Conservation (phyloP, 2,329 filamentous ascomycete genomes). For the Xylariaceae sp. region DNA sequence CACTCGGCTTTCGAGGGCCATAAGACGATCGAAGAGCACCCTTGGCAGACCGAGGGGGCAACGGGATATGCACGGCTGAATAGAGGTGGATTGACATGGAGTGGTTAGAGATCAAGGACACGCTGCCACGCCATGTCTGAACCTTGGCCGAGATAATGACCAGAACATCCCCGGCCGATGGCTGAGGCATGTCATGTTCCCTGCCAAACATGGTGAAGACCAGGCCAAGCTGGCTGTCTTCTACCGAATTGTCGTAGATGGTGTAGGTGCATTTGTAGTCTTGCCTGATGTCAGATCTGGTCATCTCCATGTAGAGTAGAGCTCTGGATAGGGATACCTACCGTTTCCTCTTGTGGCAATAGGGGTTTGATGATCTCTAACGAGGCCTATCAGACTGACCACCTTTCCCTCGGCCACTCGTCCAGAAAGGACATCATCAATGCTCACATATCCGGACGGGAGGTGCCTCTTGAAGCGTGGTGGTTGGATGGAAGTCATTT, state of each 20-base stretch:
- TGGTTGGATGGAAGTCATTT: conserved; percentile 19
- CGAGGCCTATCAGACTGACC: conserved; percentile 63
- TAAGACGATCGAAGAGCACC: conserved; percentile 27
- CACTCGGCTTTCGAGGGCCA: conserved; percentile 17
- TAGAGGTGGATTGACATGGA: conserved; percentile 44
- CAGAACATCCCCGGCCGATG: conserved; percentile 56
- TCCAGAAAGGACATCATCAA: conserved; percentile 42
- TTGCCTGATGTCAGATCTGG: conserved; percentile 27
- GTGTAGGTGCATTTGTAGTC: conserved; percentile 58
- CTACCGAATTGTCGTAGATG: conserved; percentile 53
- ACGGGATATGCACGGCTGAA: conserved; percentile 36
- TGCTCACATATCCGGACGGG: conserved; percentile 36
- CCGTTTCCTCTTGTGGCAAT: conserved; percentile 48
- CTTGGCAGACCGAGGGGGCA: conserved; percentile 35
- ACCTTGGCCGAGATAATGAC: conserved; percentile 56
- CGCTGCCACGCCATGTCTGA: conserved; percentile 24
- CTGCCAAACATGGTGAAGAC: conserved; percentile 58
- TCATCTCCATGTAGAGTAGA: conserved; percentile 2
- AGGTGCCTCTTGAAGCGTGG: conserved; percentile 10
- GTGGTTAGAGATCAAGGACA: conserved; percentile 43
- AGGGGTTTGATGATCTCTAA: conserved; percentile 58
- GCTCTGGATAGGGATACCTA: conserved; percentile 23
- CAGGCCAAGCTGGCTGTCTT: conserved; percentile 39
- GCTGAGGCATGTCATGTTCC: conserved; percentile 43
- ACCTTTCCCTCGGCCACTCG: conserved; percentile 27